These are phyloP conservation scores for Oldenlandia corymbosa DNA, from an alignment of 257 asterid species.

Conservation along the genomic window DNA sequence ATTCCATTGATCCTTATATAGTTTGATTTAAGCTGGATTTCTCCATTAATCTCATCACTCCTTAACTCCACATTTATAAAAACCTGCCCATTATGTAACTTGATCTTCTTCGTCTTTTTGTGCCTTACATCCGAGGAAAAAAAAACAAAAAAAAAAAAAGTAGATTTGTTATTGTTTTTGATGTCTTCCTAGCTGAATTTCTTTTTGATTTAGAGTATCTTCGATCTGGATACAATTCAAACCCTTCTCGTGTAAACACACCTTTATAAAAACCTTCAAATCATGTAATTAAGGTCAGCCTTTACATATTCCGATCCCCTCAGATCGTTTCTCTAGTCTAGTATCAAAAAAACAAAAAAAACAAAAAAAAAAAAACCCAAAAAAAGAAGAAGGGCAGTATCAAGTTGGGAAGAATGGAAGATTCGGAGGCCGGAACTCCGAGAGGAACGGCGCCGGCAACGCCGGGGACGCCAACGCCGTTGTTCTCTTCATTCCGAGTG, in stretches of 20 bases:
- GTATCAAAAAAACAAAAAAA: too few species aligned
- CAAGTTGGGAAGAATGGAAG: conserved; percentile 42
- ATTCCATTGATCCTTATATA: too few species aligned
- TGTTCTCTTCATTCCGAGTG: conserved; percentile 48
- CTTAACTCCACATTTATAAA: conserved; percentile 56
- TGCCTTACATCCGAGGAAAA: neutral
- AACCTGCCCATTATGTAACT: conserved; percentile 52
- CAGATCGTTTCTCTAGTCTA: too few species aligned
- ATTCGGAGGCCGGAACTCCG: conserved; percentile 45
- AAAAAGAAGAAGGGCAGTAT: too few species aligned
- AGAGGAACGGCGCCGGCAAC: conserved; percentile 68
- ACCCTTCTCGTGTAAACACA: conserved; percentile 41
- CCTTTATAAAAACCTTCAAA: conserved; percentile 35
- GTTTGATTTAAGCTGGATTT: conserved; percentile 37
- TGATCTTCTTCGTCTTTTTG: conserved; percentile 1
- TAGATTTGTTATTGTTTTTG: neutral
- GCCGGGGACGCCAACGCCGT: conserved; percentile 84
- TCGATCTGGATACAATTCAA: conserved; percentile 34
- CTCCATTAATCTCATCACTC: conserved; percentile 24
- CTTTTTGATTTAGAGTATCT: conserved; percentile 4
- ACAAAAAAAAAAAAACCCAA: too few species aligned
- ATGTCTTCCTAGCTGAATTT: neutral
- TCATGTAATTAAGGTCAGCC: conserved; percentile 25
- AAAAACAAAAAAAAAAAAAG: conserved; percentile 22
- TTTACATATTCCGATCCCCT: too few species aligned